Base-by-base conservation (phyloP, 805 yeast genomes). In the Yamadazyma takamatsuzukensis region DNA sequence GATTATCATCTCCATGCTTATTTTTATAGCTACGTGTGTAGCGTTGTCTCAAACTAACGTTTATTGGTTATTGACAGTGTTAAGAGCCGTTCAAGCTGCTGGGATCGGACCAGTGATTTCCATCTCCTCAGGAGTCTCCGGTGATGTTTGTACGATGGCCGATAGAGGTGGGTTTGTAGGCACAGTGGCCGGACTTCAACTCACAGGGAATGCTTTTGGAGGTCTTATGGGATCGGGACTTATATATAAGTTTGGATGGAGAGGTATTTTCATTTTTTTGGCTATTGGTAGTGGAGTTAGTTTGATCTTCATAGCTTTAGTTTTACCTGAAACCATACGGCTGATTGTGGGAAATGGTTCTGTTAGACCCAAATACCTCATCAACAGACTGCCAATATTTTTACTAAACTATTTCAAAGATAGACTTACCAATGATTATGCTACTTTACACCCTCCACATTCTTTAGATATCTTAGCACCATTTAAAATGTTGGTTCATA, bases 41-140 rank as follows among this genome's bases (percentile, higher is more conserved):
- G 93, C 83, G 0, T 54, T 87, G 10, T 85, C 94, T 0, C 61
- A 69, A 15, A 58, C 78, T 2, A 57, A 74, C 15, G 68, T 60
- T 1, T 83, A 77, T 49, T 74, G 83, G 59, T 64, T 76, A 15
- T 59, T 87, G n/a, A 56, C 83, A 5, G 72, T 80, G 2, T 58
- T 87, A 21, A 60, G 96, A 40, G 76, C 86, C 53, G 43, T 83
- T n/a, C 89, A 85, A 48, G 88, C 94, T 0, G 68, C 80, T 6
- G 87, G 84, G 10, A 79, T 80, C 4, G 79, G 93, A 0, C 87
- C 95, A 0, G 72, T 85, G 2, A 72, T 86, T 15, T 78, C 94
- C 2, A 70, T 86, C 2, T 68, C 72, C 23, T 68, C 80, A 2
- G 93, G 93, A 1, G 69, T 80, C 0, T 73, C 83, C 34, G 90